Percentiles rank a stretch among this genome's conserved stretches.
These are phyloP conservation scores for Naematelia aurantialba DNA, from an alignment of 768 basidiomycete species.

Conservation along the genomic window DNA sequence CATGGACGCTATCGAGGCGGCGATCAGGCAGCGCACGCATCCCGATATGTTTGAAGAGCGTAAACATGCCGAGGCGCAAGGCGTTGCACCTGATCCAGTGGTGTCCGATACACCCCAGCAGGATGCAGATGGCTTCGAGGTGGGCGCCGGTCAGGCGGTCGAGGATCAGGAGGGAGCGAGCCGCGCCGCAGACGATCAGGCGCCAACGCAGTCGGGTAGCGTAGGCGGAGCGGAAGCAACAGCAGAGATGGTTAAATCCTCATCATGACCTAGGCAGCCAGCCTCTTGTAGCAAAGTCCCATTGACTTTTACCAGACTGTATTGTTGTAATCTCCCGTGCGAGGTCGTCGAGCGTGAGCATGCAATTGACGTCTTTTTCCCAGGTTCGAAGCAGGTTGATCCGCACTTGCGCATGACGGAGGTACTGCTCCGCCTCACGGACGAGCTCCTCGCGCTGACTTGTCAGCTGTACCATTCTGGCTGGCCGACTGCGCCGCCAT, in stretches of 20 bases:
- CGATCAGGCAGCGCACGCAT: constrained; percentile 2
- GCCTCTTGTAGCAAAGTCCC: not conserved
- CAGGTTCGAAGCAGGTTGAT: not conserved
- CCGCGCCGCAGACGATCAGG: too few species aligned
- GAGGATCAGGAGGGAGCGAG: too few species aligned
- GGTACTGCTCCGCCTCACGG: not conserved
- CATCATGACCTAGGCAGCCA: not conserved
- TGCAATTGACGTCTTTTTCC: not conserved
- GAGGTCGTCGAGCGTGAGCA: not conserved
- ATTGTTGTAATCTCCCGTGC: not conserved
- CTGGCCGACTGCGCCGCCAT: not conserved
- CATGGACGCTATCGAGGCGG: constrained; percentile 19
- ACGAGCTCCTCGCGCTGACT: not conserved
- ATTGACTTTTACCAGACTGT: not conserved
- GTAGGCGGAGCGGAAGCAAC: too few species aligned
- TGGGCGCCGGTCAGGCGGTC: constrained; percentile 20
- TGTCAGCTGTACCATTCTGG: not conserved
- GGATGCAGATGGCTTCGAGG: constrained; percentile 16
- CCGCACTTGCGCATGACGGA: not conserved
- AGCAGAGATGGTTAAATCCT: not conserved
- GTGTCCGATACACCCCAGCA: not conserved
- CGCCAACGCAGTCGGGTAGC: too few species aligned
- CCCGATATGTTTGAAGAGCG: constrained; percentile 19
- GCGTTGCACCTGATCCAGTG: constrained; percentile 18
- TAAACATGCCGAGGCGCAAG: constrained; percentile 19